Evolutionary conservation across 352 stramenopile species (phyloP).

Genomic region (Globisporangium takayamanum): DNA sequence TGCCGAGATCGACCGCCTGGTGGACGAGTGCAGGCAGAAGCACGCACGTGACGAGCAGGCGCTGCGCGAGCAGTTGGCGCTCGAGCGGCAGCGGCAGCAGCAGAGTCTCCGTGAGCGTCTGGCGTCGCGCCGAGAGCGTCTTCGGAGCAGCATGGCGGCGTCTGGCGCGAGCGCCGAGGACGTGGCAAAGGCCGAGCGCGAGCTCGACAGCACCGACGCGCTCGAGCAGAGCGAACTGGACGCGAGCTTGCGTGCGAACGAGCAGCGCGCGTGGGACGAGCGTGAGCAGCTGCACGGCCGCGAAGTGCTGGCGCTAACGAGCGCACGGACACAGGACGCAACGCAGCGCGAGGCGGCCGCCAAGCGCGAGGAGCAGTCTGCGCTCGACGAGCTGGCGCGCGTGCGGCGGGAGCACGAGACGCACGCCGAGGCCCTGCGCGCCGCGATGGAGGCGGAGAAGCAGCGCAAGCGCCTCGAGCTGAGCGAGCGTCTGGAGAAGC

Average conservation of each 20-base stretch:
- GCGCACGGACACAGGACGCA: conserved; percentile 11
- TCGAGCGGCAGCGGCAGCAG: conserved; percentile 26
- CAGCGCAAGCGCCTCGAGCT: conserved; percentile 20
- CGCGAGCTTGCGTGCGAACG: conserved; percentile 1
- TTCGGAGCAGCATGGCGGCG: not conserved
- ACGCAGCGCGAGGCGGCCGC: conserved; percentile 10
- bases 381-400: conserved; percentile 22
- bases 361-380: conserved; percentile 13
- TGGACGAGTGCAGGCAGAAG: conserved; percentile 14
- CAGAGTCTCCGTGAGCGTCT: conserved; percentile 22
- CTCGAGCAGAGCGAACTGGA: conserved; percentile 1
- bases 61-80: conserved; percentile 15
- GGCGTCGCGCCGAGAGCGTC: conserved; percentile 14
- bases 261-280: not conserved
- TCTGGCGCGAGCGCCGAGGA: too few species aligned
- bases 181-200: too few species aligned
- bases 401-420: conserved; percentile 20
- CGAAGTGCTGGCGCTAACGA: not conserved
- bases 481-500: conserved; percentile 13
- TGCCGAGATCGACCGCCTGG: conserved; percentile 16
- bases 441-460: conserved; percentile 18
- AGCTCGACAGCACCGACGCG: too few species aligned
- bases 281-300: not conserved
- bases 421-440: conserved; percentile 17
- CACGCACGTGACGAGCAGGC: conserved; percentile 15